A percentile compares a stretch with the other conserved stretches of the same genome.
Evolutionary conservation across 176 grass and related monocot genomes (phyloP).

Genomic region (Elaeis guineensis): DNA sequence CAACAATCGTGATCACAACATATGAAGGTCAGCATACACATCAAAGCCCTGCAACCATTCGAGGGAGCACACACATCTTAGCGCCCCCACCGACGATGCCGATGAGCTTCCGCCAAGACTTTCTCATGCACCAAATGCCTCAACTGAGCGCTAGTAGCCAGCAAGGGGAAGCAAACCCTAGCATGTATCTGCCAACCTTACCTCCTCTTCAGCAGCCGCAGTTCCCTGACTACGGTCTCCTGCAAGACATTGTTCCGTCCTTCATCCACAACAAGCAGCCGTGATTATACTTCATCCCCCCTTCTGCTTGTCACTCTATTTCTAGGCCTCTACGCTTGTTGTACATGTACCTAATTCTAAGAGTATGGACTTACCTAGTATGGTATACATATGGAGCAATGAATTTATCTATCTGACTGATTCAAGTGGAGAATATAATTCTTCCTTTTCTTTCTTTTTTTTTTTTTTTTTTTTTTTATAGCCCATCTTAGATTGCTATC

Average conservation of each 20-base stretch:
- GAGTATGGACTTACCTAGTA: too few relatives aligned
- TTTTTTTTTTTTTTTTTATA: too few relatives aligned
- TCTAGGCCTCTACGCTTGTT: too few relatives aligned
- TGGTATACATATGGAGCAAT: too few relatives aligned
- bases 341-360: too few relatives aligned
- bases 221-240: constrained; percentile 53
- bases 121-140: constrained; percentile 5
- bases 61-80: constrained; percentile 68
- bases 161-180: constrained; percentile 22
- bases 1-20: constrained; percentile 81
- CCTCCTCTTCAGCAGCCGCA: constrained; percentile 3
- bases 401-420: too few relatives aligned
- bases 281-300: neutral
- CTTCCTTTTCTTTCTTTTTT: too few relatives aligned
- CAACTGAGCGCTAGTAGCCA: neutral
- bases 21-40: constrained; percentile 94
- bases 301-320: too few relatives aligned
- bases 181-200: neutral
- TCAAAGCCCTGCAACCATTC: constrained; percentile 53
- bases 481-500: too few relatives aligned
- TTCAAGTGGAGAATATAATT: too few relatives aligned
- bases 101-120: constrained; percentile 1
- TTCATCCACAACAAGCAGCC: constrained; percentile 33
- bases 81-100: constrained; percentile 28
- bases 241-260: constrained; percentile 83